A percentile compares a stretch with the other conserved stretches of the same genome.
Conservation (phyloP, 164 flowering plant species). For the Vitis vinifera region ASM3070453v1 NC_081805.1:8189001-8189500, state of each 20-base stretch:
- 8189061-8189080: conserved; percentile 74
- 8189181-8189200: neutral
- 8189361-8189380: neutral
- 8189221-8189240: neutral
- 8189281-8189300: neutral
- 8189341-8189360: neutral
- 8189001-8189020: conserved; percentile 62
- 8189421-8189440: too few species aligned
- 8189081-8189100: conserved; percentile 47
- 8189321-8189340: neutral
- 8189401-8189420: too few species aligned
- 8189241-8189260: neutral
- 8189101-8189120: conserved; percentile 56
- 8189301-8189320: neutral
- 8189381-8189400: too few species aligned
- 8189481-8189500: too few species aligned
- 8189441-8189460: too few species aligned
- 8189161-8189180: neutral
- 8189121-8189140: conserved; percentile 77
- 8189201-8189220: neutral
- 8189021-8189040: conserved; percentile 35
- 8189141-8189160: conserved; percentile 18
- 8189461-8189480: too few species aligned
- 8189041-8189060: conserved; percentile 62
- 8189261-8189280: neutral